phyloP scores from a whole-genome alignment of 306 rosid genomes.

The Carpinus fangiana region DNA sequence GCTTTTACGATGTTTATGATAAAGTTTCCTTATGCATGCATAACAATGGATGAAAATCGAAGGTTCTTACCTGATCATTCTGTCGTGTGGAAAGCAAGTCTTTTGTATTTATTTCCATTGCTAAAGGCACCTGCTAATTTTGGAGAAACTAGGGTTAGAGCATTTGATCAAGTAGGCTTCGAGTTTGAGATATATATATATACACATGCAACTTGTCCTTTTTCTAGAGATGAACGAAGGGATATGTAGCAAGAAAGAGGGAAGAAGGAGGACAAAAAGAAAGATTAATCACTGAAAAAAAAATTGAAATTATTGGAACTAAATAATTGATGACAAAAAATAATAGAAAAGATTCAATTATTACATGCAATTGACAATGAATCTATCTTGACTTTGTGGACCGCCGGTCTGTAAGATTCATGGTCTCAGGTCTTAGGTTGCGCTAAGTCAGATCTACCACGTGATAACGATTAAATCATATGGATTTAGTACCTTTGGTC shows the following conservation, averaged over 20 bases:
- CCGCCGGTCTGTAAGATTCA: not conserved
- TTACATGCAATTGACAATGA: not conserved
- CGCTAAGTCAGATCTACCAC: not conserved
- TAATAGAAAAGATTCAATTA: not conserved
- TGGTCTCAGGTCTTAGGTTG: not conserved
- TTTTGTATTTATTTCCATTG: not conserved
- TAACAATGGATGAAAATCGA: not conserved
- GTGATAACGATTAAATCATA: not conserved
- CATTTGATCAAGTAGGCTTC: too few species aligned
- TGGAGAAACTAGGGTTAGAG: not conserved
- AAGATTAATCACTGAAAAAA: not conserved
- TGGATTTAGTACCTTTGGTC: not conserved
- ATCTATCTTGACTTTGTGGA: not conserved
- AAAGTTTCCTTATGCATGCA: not conserved
- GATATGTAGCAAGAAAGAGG: not conserved
- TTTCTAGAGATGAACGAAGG: not conserved
- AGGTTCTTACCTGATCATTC: not conserved
- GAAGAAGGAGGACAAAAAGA: not conserved
- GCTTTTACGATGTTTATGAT: too few species aligned
- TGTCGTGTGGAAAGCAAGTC: conserved; percentile 1
- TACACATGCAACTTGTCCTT: not conserved
- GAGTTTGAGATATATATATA: too few species aligned
- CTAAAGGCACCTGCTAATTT: not conserved
- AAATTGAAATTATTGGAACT: not conserved
- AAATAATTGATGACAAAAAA: not conserved